phyloP scores from a whole-genome alignment of 2,329 filamentous ascomycete species.

The Hymenoscyphus infarciens region DNA sequence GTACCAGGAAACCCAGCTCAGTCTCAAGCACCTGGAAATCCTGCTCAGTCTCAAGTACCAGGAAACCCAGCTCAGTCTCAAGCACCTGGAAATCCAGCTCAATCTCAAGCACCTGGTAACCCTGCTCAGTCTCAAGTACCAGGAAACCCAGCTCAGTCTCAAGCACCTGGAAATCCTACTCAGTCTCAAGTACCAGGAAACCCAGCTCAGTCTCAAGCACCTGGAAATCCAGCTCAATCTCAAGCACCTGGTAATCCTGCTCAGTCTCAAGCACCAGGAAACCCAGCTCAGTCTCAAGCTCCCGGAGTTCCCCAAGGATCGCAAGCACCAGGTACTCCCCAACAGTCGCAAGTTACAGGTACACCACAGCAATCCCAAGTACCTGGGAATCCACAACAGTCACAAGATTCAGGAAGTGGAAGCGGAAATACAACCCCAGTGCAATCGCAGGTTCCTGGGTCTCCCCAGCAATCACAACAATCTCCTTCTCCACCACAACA shows the following conservation, averaged over 20 bases:
- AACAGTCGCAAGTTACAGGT: background rate
- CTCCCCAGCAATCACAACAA: no score
- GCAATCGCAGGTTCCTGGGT: no score
- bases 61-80: background rate
- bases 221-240: background rate
- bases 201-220: background rate
- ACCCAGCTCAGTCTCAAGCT: background rate
- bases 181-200: background rate
- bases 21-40: background rate
- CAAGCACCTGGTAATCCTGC: background rate
- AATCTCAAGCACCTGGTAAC: background rate
- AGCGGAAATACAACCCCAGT: no score
- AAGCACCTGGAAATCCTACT: background rate
- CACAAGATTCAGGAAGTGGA: no score
- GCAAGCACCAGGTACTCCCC: background rate
- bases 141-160: background rate
- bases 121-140: background rate
- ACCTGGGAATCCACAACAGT: background rate
- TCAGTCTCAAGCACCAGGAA: background rate
- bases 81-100: background rate
- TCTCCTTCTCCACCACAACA: no score
- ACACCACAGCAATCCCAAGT: background rate
- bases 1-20: background rate
- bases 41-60: background rate
- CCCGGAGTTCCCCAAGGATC: background rate